Evolutionary conservation across 176 grass and related monocot genomes (phyloP).

Genomic region (Triticum aestivum): DNA sequence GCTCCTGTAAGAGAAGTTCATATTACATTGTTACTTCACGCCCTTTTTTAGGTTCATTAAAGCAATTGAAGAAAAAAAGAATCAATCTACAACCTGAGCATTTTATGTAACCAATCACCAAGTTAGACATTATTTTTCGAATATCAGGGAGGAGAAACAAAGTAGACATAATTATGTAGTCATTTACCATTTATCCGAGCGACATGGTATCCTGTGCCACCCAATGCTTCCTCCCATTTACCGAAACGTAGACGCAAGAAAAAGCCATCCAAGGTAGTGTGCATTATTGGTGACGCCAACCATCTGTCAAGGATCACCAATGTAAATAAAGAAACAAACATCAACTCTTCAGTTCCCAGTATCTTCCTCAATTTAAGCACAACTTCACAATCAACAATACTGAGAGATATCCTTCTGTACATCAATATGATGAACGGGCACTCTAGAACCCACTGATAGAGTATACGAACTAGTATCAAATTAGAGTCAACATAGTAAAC

Average conservation of each 20-base stretch:
- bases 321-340: slow-evolving; percentile 21
- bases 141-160: background rate
- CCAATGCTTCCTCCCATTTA: slow-evolving; percentile 80
- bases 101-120: background rate
- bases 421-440: background rate
- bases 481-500: background rate
- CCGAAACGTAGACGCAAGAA: slow-evolving; percentile 84
- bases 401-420: slow-evolving; percentile 1
- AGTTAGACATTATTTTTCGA: background rate
- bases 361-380: slow-evolving; percentile 1
- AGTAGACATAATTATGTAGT: slow-evolving; percentile 5
- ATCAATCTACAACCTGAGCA: slow-evolving; percentile 19
- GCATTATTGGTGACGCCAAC: slow-evolving; percentile 57
- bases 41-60: background rate
- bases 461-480: background rate
- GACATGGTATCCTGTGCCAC: slow-evolving; percentile 86
- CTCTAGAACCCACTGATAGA: background rate
- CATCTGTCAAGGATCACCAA: slow-evolving; percentile 55
- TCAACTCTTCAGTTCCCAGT: background rate
- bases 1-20: slow-evolving; percentile 61
- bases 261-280: slow-evolving; percentile 68
- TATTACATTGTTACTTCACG: slow-evolving; percentile 23
- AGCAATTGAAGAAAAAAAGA: background rate
- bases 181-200: slow-evolving; percentile 82
- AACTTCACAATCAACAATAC: slow-evolving; percentile 4